phyloP scores from a whole-genome alignment of 2,329 filamentous ascomycete genomes.

The Phoma sp. region DNA sequence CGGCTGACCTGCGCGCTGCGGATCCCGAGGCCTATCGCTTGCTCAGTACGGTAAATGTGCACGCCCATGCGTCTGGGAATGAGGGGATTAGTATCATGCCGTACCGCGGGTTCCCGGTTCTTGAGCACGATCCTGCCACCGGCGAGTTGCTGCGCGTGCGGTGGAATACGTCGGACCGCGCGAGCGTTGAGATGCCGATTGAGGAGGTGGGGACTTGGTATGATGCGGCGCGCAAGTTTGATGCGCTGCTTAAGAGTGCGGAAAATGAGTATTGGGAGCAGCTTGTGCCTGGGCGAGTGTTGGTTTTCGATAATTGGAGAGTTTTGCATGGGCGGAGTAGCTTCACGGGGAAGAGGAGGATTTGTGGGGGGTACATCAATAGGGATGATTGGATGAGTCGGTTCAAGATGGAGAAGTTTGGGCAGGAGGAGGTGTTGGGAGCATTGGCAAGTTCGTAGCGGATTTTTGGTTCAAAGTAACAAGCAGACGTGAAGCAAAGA shows the following conservation, averaged over 20 bases:
- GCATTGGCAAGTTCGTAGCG: slow-evolving; percentile 15
- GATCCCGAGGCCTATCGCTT: slow-evolving; percentile 60
- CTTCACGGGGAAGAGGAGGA: slow-evolving; percentile 82
- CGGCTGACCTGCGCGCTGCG: slow-evolving; percentile 64
- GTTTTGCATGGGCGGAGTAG: slow-evolving; percentile 84
- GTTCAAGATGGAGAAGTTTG: slow-evolving; percentile 27
- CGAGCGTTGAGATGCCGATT: slow-evolving; percentile 65
- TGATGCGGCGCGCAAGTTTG: slow-evolving; percentile 75
- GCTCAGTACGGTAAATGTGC: slow-evolving; percentile 65
- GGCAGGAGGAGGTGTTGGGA: slow-evolving; percentile 22
- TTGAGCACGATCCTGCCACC: slow-evolving; percentile 63
- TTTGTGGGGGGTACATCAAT: slow-evolving; percentile 80
- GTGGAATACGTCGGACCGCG: slow-evolving; percentile 94
- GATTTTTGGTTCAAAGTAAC: not conserved
- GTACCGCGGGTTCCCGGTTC: slow-evolving; percentile 70
- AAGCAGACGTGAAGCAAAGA: not conserved
- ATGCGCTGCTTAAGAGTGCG: slow-evolving; percentile 68
- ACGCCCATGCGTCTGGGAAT: slow-evolving; percentile 87
- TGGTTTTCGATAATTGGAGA: slow-evolving; percentile 98
- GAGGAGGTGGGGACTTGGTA: slow-evolving; percentile 72
- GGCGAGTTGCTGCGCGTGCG: slow-evolving; percentile 68
- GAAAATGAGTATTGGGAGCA: slow-evolving; percentile 80
- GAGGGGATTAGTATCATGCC: slow-evolving; percentile 81
- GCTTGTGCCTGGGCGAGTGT: slow-evolving; percentile 74
- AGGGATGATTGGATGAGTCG: slow-evolving; percentile 37